Conservation (phyloP, 192 early-diverging fungal genomes). For the Mortierella claussenii region DNA sequence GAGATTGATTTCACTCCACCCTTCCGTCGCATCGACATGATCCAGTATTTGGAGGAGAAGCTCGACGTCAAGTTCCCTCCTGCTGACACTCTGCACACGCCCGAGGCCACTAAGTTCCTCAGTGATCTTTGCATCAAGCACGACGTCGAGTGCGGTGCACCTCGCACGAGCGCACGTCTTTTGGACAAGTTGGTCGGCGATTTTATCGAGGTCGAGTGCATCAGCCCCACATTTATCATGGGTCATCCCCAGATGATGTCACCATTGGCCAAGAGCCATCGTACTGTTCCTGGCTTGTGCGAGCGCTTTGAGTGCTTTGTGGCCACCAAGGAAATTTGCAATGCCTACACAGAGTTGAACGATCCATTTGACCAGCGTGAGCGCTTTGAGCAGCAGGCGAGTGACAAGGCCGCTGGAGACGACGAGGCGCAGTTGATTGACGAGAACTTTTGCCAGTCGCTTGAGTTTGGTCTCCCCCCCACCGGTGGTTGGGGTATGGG, state of each 20-base stretch:
- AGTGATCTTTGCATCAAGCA: conserved; percentile 93
- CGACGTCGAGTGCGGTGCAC: conserved; percentile 94
- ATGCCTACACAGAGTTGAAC: conserved; percentile 99
- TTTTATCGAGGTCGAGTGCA: conserved; percentile 81
- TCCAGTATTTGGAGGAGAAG: conserved; percentile 89
- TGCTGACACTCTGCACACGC: conserved; percentile 81
- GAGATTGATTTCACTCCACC: conserved; percentile 97
- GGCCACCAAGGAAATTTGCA: conserved; percentile 96
- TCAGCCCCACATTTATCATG: conserved; percentile 93
- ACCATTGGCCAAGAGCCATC: conserved; percentile 97
- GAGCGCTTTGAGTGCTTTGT: conserved; percentile 99
- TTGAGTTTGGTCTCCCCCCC: conserved; percentile 98
- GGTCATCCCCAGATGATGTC: conserved; percentile 99
- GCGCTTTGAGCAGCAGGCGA: conserved; percentile 97
- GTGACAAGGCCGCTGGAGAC: conserved; percentile 97
- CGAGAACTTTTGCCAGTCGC: conserved; percentile 95
- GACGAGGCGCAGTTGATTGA: conserved; percentile 99
- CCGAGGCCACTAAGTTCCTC: conserved; percentile 90
- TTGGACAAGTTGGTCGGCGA: conserved; percentile 96
- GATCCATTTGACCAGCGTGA: conserved; percentile 99
- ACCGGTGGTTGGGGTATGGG: conserved; percentile 96
- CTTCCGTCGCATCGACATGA: conserved; percentile 95
- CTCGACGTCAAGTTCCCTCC: conserved; percentile 93
- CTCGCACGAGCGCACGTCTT: conserved; percentile 91
- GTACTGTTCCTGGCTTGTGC: conserved; percentile 88